Evolutionary conservation across 768 basidiomycete genomes (phyloP), one percentile per base, ranked within the genome.

Genomic region (Hydnomerulius pinastri): DNA sequence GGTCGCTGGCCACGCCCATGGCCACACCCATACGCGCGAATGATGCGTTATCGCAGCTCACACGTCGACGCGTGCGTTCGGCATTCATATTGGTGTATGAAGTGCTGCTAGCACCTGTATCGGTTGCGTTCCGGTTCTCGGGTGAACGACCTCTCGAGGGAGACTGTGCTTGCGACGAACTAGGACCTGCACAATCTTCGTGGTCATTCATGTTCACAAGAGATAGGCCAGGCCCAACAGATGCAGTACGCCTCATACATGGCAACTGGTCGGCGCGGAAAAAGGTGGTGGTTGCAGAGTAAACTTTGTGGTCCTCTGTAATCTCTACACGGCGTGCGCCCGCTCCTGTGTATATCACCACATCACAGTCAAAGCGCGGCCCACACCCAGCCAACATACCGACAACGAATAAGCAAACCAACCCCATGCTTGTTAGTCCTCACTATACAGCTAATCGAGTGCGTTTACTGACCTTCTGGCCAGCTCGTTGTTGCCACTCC

Each of bases 261-360:
- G 18, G 69, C 57, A 8, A 69, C 51, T 36, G 73, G 3, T 78
- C 76, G 0, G 91, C 90, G 47, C 78, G 77, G 70, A 96, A 98
- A 66, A 90, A 86, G 5, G 83, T 79, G 18, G 82, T 80, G 0
- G 80, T 80, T 4, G 87, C 83, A 29, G 84, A 83, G 59, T 90
- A 87, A 32, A 94, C 72, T 39, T 76, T 75, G 54, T 85, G 84
- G 49, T 87, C 85, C 63, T 96, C 93, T 23, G 73, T 78, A 12
- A 91, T 74, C 25, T 96, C 90, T 53, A 86, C 70, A 30, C 87
- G 78, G 13, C 86, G 79, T 8, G 85, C 76, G 44, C 90, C 92
- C 45, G 89, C 77, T 13, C 78, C 82, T 73, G 60, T 21, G 12
- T 36, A 11, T 35, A 17, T 18, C 17, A 29, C 15, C 5, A 25